phyloP scores from a whole-genome alignment of 164 flowering plant species.

The Berberis vulgaris region DNA sequence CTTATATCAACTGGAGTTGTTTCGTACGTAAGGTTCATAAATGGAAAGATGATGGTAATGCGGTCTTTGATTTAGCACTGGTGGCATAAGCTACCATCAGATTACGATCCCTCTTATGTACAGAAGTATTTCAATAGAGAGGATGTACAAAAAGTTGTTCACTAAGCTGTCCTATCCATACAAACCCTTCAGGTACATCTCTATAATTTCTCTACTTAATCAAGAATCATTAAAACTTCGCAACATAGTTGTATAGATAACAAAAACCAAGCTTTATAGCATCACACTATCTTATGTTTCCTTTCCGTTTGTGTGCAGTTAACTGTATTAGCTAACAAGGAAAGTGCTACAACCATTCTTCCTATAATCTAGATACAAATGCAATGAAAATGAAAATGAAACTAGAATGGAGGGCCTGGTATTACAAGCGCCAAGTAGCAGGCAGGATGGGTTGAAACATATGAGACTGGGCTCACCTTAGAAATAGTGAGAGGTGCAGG shows the following conservation, averaged over 20 bases:
- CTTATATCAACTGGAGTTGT: no score
- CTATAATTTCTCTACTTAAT: no score
- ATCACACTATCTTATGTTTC: neutral
- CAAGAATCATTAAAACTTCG: no score
- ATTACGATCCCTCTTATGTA: conserved; percentile 41
- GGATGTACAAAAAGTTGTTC: conserved; percentile 52
- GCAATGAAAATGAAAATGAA: conserved; percentile 40
- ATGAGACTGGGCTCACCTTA: conserved; percentile 49
- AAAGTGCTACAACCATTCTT: conserved; percentile 30
- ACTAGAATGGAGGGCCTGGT: conserved; percentile 68
- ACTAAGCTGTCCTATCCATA: conserved; percentile 40
- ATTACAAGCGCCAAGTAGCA: conserved; percentile 37
- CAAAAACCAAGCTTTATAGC: no score
- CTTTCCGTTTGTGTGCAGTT: conserved; percentile 19
- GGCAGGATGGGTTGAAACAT: conserved; percentile 67
- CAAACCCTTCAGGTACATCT: conserved; percentile 46
- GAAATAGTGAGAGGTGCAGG: conserved; percentile 75
- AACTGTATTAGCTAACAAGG: conserved; percentile 29
- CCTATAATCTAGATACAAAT: conserved; percentile 35
- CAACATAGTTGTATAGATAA: no score
- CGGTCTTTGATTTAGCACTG: conserved; percentile 23
- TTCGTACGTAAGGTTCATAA: no score
- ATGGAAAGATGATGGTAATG: no score
- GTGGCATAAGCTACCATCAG: conserved; percentile 35
- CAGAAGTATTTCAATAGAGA: conserved; percentile 33